Percentiles rank a stretch among this genome's conserved stretches.
phyloP scores from a whole-genome alignment of 164 flowering plant species.

The Stephania yunnanensis region DNA sequence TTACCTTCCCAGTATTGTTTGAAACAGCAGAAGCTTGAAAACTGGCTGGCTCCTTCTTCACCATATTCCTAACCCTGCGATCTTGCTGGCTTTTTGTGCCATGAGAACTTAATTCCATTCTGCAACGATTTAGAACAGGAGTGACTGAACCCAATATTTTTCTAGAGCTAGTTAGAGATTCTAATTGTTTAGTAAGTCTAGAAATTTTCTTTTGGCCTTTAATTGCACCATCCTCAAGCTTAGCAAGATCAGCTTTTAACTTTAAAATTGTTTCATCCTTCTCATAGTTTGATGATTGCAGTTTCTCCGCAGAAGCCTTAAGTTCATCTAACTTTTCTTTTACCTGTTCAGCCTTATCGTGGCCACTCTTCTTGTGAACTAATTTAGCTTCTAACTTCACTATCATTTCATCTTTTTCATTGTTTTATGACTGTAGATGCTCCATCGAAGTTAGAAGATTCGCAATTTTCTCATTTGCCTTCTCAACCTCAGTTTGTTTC shows the following conservation, averaged over 20 bases:
- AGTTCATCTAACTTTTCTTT: constrained; percentile 45
- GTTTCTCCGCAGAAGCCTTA: constrained; percentile 38
- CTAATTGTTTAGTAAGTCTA: constrained; percentile 45
- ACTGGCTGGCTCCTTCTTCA: constrained; percentile 32
- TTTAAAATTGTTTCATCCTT: constrained; percentile 45
- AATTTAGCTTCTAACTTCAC: constrained; percentile 43
- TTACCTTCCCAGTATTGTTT: constrained; percentile 15
- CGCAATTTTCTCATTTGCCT: constrained; percentile 47
- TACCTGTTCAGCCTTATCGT: constrained; percentile 41
- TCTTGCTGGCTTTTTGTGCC: constrained; percentile 14
- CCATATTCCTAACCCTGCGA: constrained; percentile 5
- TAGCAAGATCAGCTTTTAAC: constrained; percentile 37
- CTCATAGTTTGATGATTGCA: constrained; percentile 40
- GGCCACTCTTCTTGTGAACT: constrained; percentile 29
- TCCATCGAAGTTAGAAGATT: constrained; percentile 42
- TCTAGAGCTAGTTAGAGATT: constrained; percentile 31
- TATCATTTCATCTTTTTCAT: constrained; percentile 51
- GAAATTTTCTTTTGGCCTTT: constrained; percentile 38
- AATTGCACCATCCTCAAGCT: constrained; percentile 35
- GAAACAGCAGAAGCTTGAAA: constrained; percentile 13
- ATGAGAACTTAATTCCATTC: constrained; percentile 13
- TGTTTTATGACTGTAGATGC: constrained; percentile 40
- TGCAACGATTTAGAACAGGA: constrained; percentile 40
- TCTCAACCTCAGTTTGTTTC: constrained; percentile 37
- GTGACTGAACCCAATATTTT: constrained; percentile 20